Conservation (phyloP, 116 monocot genomes). For the Thalassia testudinum region DNA sequence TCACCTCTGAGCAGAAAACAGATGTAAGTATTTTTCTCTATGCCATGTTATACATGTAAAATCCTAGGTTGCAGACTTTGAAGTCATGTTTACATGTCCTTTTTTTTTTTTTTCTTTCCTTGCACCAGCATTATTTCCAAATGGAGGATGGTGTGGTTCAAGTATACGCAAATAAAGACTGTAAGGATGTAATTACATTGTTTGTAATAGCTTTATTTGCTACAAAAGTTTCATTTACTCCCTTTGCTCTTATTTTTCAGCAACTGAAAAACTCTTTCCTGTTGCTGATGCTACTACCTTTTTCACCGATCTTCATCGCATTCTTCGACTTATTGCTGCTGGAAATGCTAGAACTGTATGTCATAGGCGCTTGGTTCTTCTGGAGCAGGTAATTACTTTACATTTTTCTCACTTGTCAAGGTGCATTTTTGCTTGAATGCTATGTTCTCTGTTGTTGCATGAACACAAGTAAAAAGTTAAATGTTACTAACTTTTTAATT, state of each 20-base stretch:
- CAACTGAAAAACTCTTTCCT: slow-evolving; percentile 54
- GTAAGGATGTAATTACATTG: slow-evolving; percentile 19
- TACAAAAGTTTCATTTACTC: too few relatives aligned
- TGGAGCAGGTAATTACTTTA: slow-evolving; percentile 66
- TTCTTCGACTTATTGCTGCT: slow-evolving; percentile 74
- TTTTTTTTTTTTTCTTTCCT: slow-evolving; percentile 2
- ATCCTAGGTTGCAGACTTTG: neutral
- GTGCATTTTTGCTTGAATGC: too few relatives aligned
- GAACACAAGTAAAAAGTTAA: neutral
- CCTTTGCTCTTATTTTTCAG: slow-evolving; percentile 12
- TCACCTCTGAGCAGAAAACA: slow-evolving; percentile 55
- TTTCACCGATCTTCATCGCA: slow-evolving; percentile 91
- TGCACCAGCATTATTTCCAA: slow-evolving; percentile 66
- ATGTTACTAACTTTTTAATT: neutral
- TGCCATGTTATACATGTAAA: neutral
- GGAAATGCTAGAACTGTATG: slow-evolving; percentile 93
- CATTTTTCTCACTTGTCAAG: neutral
- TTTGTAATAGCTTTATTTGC: too few relatives aligned
- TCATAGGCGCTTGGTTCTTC: slow-evolving; percentile 76
- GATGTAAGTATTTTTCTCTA: slow-evolving; percentile 30
- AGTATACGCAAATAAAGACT: slow-evolving; percentile 55
- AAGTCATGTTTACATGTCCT: neutral
- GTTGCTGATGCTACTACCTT: slow-evolving; percentile 94
- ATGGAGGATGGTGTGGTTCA: slow-evolving; percentile 98
- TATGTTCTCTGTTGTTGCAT: neutral